phyloP scores from a whole-genome alignment of 345 rosid species.

The Bretschneidera sinensis region DNA sequence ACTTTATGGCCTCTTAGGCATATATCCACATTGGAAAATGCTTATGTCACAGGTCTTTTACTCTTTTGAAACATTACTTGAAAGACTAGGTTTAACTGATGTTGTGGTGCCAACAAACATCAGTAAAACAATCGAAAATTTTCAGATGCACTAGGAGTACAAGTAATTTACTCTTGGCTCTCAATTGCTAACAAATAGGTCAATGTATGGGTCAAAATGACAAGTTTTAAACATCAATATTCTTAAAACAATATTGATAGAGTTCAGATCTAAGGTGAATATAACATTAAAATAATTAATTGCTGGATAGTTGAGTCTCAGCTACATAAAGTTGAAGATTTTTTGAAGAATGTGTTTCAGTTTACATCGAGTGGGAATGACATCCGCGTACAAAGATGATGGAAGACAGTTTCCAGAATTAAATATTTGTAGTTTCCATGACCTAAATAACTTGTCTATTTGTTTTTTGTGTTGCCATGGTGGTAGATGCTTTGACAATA shows the following conservation, averaged over 20 bases:
- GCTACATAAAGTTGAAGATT: no score
- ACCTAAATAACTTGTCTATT: background rate
- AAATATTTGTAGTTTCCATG: no score
- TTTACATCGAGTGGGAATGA: background rate
- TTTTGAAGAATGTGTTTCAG: background rate
- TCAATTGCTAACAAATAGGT: background rate
- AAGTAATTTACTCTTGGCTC: background rate
- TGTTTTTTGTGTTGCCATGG: no score
- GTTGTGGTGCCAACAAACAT: no score
- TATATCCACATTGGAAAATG: background rate
- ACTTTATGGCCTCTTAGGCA: background rate
- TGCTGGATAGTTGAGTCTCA: no score
- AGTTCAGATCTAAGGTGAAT: background rate
- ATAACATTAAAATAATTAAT: no score
- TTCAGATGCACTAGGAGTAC: background rate
- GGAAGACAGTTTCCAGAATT: background rate
- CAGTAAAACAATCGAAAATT: no score
- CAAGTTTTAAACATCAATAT: background rate
- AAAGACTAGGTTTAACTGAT: no score
- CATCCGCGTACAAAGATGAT: background rate
- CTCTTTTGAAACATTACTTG: background rate
- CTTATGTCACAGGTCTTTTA: background rate
- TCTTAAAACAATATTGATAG: background rate
- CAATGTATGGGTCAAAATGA: background rate
- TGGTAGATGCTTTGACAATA: background rate